Percentiles rank a stretch among this genome's conserved stretches.
These are phyloP conservation scores for Immersiella caudata DNA, from an alignment of 495 filamentous ascomycete genomes.

Conservation along the genomic window DNA sequence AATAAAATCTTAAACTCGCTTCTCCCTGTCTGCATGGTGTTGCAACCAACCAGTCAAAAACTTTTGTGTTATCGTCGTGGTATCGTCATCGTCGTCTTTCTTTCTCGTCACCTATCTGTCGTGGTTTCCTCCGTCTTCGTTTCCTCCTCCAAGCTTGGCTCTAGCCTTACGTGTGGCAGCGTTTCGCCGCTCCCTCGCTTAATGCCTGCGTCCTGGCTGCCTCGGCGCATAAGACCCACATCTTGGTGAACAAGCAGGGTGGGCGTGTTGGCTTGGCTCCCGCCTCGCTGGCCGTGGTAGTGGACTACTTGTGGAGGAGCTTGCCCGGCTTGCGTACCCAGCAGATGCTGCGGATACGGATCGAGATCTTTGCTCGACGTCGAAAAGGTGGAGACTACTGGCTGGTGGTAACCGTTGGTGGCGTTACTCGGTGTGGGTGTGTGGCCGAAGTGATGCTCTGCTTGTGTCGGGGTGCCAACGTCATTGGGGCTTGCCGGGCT, in stretches of 20 bases:
- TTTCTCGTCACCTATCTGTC: neutral
- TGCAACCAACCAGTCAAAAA: neutral
- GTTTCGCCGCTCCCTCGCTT: constrained; percentile 43
- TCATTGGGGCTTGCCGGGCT: constrained; percentile 52
- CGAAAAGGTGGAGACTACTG: constrained; percentile 72
- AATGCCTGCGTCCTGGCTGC: constrained; percentile 44
- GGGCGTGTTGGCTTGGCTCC: constrained; percentile 64
- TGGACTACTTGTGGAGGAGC: constrained; percentile 64
- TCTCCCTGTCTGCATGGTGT: neutral
- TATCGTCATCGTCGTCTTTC: neutral
- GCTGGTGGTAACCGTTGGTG: constrained; percentile 63
- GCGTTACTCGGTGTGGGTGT: constrained; percentile 46
- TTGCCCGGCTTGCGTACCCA: constrained; percentile 61
- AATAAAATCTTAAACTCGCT: neutral
- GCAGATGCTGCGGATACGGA: constrained; percentile 67
- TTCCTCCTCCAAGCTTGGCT: constrained; percentile 18
- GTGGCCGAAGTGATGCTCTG: constrained; percentile 51
- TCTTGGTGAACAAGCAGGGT: constrained; percentile 50
- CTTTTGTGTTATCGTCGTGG: neutral
- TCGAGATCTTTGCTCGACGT: constrained; percentile 75
- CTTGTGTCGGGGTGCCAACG: constrained; percentile 59
- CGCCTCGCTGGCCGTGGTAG: constrained; percentile 61
- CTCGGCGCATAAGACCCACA: constrained; percentile 38
- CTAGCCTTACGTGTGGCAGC: constrained; percentile 41
- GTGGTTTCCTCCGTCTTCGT: constrained; percentile 7